Percentiles rank a stretch among this genome's conserved stretches.
Evolutionary conservation across 73 alveolate genomes (phyloP).

Genomic region (Uronychia binucleata): DNA sequence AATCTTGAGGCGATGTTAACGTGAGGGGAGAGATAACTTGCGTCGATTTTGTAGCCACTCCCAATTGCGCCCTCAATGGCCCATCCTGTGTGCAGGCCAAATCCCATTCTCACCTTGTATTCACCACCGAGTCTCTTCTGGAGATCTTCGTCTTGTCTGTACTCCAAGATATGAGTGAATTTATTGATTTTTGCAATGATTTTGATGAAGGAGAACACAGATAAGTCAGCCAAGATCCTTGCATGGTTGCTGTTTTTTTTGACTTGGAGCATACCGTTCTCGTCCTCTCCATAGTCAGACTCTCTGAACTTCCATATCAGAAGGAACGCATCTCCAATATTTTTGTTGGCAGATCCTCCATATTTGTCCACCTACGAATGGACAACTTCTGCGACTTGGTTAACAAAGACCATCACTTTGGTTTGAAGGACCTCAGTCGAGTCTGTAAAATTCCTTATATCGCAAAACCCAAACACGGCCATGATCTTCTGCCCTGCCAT

Average conservation of each 20-base stretch:
- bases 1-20: conserved; percentile 86
- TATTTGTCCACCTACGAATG: conserved; percentile 88
- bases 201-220: conserved; percentile 85
- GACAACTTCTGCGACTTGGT: conserved; percentile 84
- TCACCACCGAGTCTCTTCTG: conserved; percentile 51
- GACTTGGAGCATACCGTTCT: conserved; percentile 26
- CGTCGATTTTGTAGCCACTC: conserved; percentile 92
- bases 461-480: conserved; percentile 94
- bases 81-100: conserved; percentile 95
- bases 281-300: conserved; percentile 43
- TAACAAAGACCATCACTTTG: conserved; percentile 89
- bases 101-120: conserved; percentile 86
- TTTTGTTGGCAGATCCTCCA: conserved; percentile 92
- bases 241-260: conserved; percentile 56
- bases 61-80: conserved; percentile 97
- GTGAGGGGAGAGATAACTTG: conserved; percentile 90
- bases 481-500: conserved; percentile 70
- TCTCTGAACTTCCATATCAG: conserved; percentile 86
- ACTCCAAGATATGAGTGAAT: conserved; percentile 79
- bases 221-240: conserved; percentile 79
- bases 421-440: conserved; percentile 85
- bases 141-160: conserved; percentile 75
- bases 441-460: conserved; percentile 88
- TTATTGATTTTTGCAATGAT: conserved; percentile 89
- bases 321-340: conserved; percentile 93